Percentiles rank a stretch among this genome's conserved stretches.
Evolutionary conservation across 495 filamentous ascomycete species (phyloP).

Genomic region (Penicillium waksmanii): DNA sequence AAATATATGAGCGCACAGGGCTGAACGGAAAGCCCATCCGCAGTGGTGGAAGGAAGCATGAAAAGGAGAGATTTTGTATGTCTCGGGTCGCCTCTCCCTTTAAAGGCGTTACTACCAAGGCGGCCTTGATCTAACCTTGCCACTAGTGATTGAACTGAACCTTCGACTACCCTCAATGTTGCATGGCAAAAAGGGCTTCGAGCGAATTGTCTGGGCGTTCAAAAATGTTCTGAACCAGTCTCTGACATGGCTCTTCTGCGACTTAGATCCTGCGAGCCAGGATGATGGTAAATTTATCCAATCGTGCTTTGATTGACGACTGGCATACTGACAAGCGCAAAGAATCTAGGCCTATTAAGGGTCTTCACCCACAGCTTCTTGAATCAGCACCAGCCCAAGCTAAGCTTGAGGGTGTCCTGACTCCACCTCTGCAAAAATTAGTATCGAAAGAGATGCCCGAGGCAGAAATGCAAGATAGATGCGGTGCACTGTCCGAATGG

Average conservation of each 20-base stretch:
- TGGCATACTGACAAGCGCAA: background rate
- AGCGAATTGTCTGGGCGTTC: constrained; percentile 81
- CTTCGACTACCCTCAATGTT: constrained; percentile 80
- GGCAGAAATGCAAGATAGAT: constrained; percentile 60
- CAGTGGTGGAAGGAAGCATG: constrained; percentile 61
- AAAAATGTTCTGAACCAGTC: constrained; percentile 76
- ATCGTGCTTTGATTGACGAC: background rate
- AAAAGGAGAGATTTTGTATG: constrained; percentile 61
- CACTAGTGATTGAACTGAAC: constrained; percentile 77
- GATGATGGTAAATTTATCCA: constrained; percentile 25
- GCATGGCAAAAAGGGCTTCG: constrained; percentile 89
- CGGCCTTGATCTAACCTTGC: constrained; percentile 11
- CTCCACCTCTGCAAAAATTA: constrained; percentile 54
- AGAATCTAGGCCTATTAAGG: constrained; percentile 52
- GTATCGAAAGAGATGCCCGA: constrained; percentile 41
- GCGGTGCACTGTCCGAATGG: constrained; percentile 79
- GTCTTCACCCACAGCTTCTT: constrained; percentile 56
- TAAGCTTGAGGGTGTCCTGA: constrained; percentile 38
- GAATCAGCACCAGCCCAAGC: constrained; percentile 32
- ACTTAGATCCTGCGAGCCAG: constrained; percentile 44
- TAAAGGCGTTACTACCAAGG: background rate
- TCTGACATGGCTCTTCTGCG: constrained; percentile 81
- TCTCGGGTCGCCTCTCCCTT: background rate
- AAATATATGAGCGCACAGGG: constrained; percentile 83
- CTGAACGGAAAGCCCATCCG: constrained; percentile 73